Conservation (phyloP, 805 yeast genomes). For the Barnettozyma botsteinii region DNA sequence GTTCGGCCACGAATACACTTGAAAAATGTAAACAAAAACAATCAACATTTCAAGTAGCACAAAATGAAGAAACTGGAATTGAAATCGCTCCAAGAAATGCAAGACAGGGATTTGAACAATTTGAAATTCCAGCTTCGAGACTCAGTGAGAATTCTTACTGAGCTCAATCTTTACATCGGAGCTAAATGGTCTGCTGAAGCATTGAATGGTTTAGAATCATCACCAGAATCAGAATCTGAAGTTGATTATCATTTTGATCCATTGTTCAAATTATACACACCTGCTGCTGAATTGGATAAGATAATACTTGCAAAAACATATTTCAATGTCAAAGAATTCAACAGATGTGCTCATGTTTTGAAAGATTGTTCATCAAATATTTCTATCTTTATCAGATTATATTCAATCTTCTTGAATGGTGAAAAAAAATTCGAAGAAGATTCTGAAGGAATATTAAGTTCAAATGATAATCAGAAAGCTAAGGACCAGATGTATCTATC, state of each 20-base stretch:
- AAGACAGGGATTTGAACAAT: slow-evolving; percentile 12
- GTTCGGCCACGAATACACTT: background rate
- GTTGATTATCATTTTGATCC: slow-evolving; percentile 6
- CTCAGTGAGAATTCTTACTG: slow-evolving; percentile 42
- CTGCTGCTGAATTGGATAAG: slow-evolving; percentile 34
- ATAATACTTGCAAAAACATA: slow-evolving; percentile 62
- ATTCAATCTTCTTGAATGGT: slow-evolving; percentile 66
- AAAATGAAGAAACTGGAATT: too few species aligned
- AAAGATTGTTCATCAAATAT: slow-evolving; percentile 44
- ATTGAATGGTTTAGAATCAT: slow-evolving; percentile 46
- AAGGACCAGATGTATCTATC: slow-evolving; percentile 27
- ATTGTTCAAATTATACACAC: background rate
- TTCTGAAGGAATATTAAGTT: slow-evolving; percentile 56
- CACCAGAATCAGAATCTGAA: slow-evolving; percentile 11
- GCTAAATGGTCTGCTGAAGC: slow-evolving; percentile 89
- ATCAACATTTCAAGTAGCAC: background rate
- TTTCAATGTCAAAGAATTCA: slow-evolving; percentile 81
- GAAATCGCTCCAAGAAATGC: too few species aligned
- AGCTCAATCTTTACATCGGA: slow-evolving; percentile 58
- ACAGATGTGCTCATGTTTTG: slow-evolving; percentile 61
- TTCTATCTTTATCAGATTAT: slow-evolving; percentile 57
- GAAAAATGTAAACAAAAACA: background rate
- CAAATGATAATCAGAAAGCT: slow-evolving; percentile 27
- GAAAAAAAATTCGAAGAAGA: slow-evolving; percentile 73
- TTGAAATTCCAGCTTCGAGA: slow-evolving; percentile 28